phyloP scores from a whole-genome alignment of 352 stramenopile species.

The Pythium scleroteichum region DNA sequence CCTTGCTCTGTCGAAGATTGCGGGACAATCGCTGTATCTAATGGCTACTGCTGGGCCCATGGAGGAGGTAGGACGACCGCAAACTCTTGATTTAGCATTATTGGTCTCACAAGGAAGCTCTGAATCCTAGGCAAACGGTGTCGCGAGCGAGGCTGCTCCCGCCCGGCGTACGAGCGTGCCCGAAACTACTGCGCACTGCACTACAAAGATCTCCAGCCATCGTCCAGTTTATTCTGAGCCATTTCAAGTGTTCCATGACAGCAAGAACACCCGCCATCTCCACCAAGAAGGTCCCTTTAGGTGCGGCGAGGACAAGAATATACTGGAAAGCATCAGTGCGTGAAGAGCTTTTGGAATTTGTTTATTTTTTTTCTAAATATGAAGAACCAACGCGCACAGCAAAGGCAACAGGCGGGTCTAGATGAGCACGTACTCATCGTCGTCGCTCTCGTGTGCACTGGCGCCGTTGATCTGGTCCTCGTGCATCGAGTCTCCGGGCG shows the following conservation, averaged over 20 bases:
- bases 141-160: conserved; percentile 13
- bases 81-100: neutral
- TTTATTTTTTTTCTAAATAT: conserved; percentile 21
- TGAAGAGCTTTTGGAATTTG: neutral
- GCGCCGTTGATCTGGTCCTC: conserved; percentile 43
- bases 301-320: no score
- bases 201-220: conserved; percentile 12
- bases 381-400: conserved; percentile 1
- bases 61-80: conserved; percentile 14
- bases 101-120: neutral
- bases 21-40: conserved; percentile 25
- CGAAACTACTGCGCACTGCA: conserved; percentile 22
- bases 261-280: no score
- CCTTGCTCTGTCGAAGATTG: conserved; percentile 16
- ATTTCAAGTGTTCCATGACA: neutral
- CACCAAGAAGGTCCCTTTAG: no score
- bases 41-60: conserved; percentile 35
- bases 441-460: conserved; percentile 36
- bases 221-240: neutral
- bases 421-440: conserved; percentile 79
- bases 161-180: conserved; percentile 28
- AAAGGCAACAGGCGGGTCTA: conserved; percentile 9
- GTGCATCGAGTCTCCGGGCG: conserved; percentile 51
- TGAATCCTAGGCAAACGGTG: conserved; percentile 16
- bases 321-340: no score